Evolutionary conservation across 441 rosid species (phyloP).

Genomic region (Brassica hybrid): DNA sequence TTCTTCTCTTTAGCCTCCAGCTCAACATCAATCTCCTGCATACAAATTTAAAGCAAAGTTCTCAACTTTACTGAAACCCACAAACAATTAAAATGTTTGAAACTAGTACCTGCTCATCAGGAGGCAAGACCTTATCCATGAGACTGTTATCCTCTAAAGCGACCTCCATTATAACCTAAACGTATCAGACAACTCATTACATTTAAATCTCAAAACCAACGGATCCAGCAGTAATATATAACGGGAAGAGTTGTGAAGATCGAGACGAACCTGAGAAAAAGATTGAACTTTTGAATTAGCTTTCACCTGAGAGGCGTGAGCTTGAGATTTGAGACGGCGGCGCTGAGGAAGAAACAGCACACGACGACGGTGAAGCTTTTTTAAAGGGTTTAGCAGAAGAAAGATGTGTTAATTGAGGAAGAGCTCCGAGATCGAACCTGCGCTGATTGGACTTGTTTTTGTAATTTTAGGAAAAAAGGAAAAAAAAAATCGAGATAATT

Average conservation of each 20-base stretch:
- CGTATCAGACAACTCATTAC: neutral
- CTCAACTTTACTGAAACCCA: slow-evolving; percentile 7
- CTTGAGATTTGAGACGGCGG: neutral
- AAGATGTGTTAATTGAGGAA: too few relatives aligned
- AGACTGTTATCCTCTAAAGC: slow-evolving; percentile 41
- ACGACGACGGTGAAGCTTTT: neutral
- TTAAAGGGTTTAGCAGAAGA: too few relatives aligned
- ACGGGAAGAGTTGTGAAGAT: too few relatives aligned
- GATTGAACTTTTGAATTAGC: neutral
- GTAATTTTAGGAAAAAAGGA: neutral
- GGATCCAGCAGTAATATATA: too few relatives aligned
- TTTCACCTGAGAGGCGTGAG: neutral
- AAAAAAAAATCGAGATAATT: neutral
- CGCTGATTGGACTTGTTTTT: neutral
- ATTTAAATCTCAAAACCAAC: too few relatives aligned
- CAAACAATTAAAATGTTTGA: neutral
- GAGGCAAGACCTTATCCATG: slow-evolving; percentile 42
- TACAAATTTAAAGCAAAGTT: slow-evolving; percentile 11
- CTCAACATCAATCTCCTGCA: slow-evolving; percentile 61
- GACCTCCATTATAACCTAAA: slow-evolving; percentile 39
- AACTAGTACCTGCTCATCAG: slow-evolving; percentile 48
- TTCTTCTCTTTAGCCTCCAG: slow-evolving; percentile 66
- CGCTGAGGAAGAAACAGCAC: neutral
- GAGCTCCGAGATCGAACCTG: neutral
- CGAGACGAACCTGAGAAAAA: neutral